Percentiles rank a stretch among this genome's conserved stretches.
Conservation (phyloP, 805 yeast genomes). For the Metschnikowia orientalis region DNA sequence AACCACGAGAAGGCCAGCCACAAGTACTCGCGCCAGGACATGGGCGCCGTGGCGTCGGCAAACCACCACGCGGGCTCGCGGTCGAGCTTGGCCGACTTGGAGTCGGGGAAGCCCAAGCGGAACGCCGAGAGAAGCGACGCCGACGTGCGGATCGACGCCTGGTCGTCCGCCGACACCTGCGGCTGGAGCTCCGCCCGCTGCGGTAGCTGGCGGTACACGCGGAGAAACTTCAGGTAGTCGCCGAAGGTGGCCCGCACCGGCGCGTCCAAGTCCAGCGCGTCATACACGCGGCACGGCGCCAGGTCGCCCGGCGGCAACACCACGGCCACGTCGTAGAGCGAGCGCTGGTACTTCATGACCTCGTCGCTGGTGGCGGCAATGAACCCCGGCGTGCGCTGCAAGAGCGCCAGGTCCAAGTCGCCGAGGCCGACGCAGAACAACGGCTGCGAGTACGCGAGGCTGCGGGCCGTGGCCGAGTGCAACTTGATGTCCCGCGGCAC, state of each 20-base stretch:
- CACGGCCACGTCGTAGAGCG: slow-evolving; percentile 46
- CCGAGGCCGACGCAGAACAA: slow-evolving; percentile 61
- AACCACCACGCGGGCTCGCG: slow-evolving; percentile 43
- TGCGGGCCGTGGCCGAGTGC: slow-evolving; percentile 9
- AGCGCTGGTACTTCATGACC: slow-evolving; percentile 50
- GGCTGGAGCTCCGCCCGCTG: slow-evolving; percentile 6
- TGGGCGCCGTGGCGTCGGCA: slow-evolving; percentile 40
- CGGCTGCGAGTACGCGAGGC: slow-evolving; percentile 37
- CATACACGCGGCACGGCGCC: slow-evolving; percentile 10
- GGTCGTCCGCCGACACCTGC: slow-evolving; percentile 25
- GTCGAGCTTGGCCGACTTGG: slow-evolving; percentile 6
- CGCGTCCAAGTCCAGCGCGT: slow-evolving; percentile 9
- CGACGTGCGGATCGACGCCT: slow-evolving; percentile 27
- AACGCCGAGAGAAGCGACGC: slow-evolving; percentile 20
- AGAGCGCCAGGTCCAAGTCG: slow-evolving; percentile 38
- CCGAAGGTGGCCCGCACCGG: slow-evolving; percentile 29
- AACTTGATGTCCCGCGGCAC: slow-evolving; percentile 53
- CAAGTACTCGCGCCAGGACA: slow-evolving; percentile 53
- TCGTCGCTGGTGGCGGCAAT: slow-evolving; percentile 67
- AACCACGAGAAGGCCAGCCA: slow-evolving; percentile 80
- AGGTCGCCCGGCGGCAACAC: slow-evolving; percentile 18
- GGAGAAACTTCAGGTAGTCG: slow-evolving; percentile 36
- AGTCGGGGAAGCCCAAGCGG: slow-evolving; percentile 9
- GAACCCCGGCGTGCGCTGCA: slow-evolving; percentile 32
- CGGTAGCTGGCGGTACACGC: slow-evolving; percentile 25